A percentile compares a stretch with the other conserved stretches of the same genome.
Evolutionary conservation across 2,329 filamentous ascomycete genomes (phyloP).

Genomic region (Ophiostoma australiae): DNA sequence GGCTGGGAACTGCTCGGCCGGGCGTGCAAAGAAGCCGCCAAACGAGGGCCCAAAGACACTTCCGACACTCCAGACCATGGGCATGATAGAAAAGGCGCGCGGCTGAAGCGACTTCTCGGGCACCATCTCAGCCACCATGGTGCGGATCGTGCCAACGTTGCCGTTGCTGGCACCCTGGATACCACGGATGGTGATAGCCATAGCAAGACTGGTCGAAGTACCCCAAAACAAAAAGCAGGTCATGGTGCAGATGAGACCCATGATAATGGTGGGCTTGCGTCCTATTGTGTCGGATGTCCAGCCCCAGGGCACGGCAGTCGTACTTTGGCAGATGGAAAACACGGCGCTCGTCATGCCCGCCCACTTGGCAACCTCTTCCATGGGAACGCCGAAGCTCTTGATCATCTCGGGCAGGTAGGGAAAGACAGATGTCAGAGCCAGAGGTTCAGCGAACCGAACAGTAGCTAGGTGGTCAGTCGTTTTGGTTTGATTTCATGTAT

Average conservation of each 20-base stretch:
- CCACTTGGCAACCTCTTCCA: conserved; percentile 72
- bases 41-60: conserved; percentile 83
- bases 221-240: conserved; percentile 76
- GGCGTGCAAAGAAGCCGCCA: conserved; percentile 80
- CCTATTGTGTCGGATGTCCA: conserved; percentile 72
- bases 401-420: conserved; percentile 78
- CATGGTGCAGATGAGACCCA: conserved; percentile 74
- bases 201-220: conserved; percentile 69
- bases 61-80: conserved; percentile 80
- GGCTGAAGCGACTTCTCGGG: conserved; percentile 82
- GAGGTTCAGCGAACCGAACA: conserved; percentile 72
- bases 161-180: conserved; percentile 83
- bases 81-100: conserved; percentile 88
- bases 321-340: conserved; percentile 67
- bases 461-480: conserved; percentile 49
- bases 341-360: conserved; percentile 68
- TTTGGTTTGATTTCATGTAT: neutral
- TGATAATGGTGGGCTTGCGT: conserved; percentile 74
- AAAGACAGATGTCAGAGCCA: conserved; percentile 66
- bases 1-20: conserved; percentile 65
- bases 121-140: conserved; percentile 89
- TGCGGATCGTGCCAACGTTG: conserved; percentile 89
- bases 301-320: conserved; percentile 71
- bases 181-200: conserved; percentile 73
- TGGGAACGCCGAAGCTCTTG: conserved; percentile 65